A percentile compares a stretch with the other conserved stretches of the same genome.
phyloP scores from a whole-genome alignment of 225 moss, liverwort and hornwort species.

The Takakia lepidozioides region DNA sequence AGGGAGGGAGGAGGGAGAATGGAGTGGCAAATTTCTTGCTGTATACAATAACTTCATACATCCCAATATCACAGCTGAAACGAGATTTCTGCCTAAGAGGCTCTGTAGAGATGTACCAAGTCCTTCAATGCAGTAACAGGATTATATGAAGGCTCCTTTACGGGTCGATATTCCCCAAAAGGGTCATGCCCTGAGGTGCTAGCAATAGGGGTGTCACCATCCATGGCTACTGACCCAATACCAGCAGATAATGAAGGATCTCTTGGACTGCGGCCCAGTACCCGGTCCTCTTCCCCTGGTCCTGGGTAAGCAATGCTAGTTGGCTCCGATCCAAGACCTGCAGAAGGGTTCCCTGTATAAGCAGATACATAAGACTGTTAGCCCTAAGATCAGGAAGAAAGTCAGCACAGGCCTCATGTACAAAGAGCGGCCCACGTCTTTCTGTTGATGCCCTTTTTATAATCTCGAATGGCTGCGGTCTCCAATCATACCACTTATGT shows the following conservation, averaged over 20 bases:
- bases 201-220: constrained; percentile 68
- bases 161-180: constrained; percentile 32
- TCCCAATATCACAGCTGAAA: neutral
- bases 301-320: constrained; percentile 29
- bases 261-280: constrained; percentile 42
- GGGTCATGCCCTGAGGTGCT: constrained; percentile 85
- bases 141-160: constrained; percentile 48
- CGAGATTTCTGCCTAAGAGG: neutral
- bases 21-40: too few relatives aligned
- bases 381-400: neutral
- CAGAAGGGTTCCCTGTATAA: constrained; percentile 29
- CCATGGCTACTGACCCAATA: constrained; percentile 60
- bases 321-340: constrained; percentile 22
- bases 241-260: constrained; percentile 84
- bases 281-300: constrained; percentile 61
- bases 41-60: neutral
- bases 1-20: too few relatives aligned
- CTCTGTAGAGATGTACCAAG: constrained; percentile 29
- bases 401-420: neutral
- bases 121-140: constrained; percentile 82
- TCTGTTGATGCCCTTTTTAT: too few relatives aligned
- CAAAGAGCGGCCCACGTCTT: too few relatives aligned
- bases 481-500: too few relatives aligned
- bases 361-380: neutral
- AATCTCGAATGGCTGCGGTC: too few relatives aligned